phyloP scores from a whole-genome alignment of 768 basidiomycete genomes.

The Kwoniella heveanensis region DNA sequence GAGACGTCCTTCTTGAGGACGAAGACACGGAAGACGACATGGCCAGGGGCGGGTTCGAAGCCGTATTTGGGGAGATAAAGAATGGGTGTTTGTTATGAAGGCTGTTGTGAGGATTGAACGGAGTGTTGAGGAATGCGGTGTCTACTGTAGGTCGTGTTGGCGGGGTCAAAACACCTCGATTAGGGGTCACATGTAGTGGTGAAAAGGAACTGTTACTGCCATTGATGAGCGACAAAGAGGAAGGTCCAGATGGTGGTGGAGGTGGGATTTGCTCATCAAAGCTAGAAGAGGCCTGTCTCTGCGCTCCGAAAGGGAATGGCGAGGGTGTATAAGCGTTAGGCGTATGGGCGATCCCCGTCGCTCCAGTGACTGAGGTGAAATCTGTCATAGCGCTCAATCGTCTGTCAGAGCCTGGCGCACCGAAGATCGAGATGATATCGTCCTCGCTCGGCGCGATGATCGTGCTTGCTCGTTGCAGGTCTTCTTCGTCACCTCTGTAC shows the following conservation, averaged over 20 bases:
- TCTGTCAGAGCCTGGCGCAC: constrained; percentile 16
- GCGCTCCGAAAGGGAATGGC: neutral
- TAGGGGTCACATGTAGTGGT: neutral
- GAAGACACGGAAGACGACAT: no score
- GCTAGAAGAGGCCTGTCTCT: neutral
- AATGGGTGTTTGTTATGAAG: constrained; percentile 6
- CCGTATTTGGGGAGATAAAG: constrained; percentile 10
- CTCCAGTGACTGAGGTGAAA: constrained; percentile 2
- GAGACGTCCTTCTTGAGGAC: no score
- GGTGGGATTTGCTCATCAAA: neutral
- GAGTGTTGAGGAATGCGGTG: constrained; percentile 12
- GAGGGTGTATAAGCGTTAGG: neutral
- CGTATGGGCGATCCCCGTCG: neutral
- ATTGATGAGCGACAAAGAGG: neutral
- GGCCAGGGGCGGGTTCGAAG: neutral
- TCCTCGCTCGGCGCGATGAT: neutral
- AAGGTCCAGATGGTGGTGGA: neutral
- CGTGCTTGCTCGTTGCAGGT: neutral
- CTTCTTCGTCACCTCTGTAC: constrained; percentile 1
- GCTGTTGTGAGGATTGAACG: neutral
- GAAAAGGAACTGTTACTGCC: neutral
- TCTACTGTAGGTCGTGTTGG: constrained; percentile 15
- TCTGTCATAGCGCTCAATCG: constrained; percentile 16
- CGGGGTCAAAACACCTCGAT: neutral
- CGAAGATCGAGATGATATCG: constrained; percentile 16